These are phyloP conservation scores for Gaertneriomyces semiglobifer DNA, from an alignment of 192 early-diverging fungal genomes.

Conservation along the genomic window DNA sequence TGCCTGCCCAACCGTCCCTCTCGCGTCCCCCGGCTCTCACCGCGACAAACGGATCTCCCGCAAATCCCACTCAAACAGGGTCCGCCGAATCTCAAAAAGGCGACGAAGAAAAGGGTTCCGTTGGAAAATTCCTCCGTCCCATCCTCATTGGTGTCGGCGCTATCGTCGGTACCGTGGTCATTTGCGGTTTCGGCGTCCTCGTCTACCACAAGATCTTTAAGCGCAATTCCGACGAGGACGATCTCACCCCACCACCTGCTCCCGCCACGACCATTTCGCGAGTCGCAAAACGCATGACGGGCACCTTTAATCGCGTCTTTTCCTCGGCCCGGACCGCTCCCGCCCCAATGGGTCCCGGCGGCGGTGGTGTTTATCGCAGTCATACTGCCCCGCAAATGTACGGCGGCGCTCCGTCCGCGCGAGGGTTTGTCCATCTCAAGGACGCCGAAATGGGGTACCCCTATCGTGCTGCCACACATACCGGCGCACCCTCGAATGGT, in stretches of 20 bases:
- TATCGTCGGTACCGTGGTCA: not conserved
- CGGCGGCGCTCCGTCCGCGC: too few species aligned
- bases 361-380: too few species aligned
- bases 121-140: not conserved
- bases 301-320: constrained; percentile 4
- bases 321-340: too few species aligned
- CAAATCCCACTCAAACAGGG: not conserved
- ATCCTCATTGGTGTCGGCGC: constrained; percentile 1
- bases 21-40: not conserved
- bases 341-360: too few species aligned
- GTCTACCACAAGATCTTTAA: constrained; percentile 7
- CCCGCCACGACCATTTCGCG: too few species aligned
- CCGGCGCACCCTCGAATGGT: too few species aligned
- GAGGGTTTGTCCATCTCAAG: too few species aligned
- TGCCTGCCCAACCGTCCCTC: not conserved
- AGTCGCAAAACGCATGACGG: not conserved
- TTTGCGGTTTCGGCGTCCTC: not conserved
- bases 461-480: too few species aligned
- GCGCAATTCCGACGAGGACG: not conserved
- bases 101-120: not conserved
- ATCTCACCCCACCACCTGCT: not conserved
- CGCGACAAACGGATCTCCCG: not conserved
- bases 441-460: too few species aligned
- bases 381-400: too few species aligned
- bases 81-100: not conserved